These are phyloP conservation scores for Nelumbo lutea DNA, from an alignment of 164 flowering plant genomes.

Conservation along the genomic window DNA sequence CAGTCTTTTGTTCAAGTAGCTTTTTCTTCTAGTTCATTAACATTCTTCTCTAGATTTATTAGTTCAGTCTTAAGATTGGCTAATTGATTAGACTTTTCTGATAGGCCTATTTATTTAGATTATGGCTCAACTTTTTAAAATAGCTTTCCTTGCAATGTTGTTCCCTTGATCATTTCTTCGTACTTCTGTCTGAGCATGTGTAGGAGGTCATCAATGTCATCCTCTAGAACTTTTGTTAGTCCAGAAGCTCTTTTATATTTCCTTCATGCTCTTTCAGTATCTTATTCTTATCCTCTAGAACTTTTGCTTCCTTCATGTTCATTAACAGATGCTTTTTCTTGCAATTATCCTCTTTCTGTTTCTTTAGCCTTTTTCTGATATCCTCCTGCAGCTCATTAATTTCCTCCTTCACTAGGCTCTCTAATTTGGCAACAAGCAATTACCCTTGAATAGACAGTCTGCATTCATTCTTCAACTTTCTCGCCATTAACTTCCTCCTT, in stretches of 20 bases:
- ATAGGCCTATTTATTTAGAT: neutral
- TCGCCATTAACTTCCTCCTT: slow-evolving; percentile 33
- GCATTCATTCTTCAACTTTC: neutral
- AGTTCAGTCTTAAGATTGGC: neutral
- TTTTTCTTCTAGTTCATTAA: neutral
- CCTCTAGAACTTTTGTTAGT: neutral
- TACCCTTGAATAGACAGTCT: neutral
- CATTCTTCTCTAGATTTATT: neutral
- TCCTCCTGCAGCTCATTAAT: slow-evolving; percentile 17
- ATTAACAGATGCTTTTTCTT: slow-evolving; percentile 6
- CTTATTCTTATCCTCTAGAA: neutral
- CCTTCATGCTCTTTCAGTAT: too few species aligned
- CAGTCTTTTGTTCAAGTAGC: neutral
- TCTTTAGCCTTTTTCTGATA: slow-evolving; percentile 25
- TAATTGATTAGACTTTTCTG: neutral
- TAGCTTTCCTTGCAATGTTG: neutral
- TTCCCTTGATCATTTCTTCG: slow-evolving; percentile 24
- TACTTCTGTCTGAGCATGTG: slow-evolving; percentile 23
- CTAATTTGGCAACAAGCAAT: slow-evolving; percentile 12
- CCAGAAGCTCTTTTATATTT: neutral
- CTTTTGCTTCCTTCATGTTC: slow-evolving; percentile 33
- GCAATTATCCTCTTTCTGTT: slow-evolving; percentile 22
- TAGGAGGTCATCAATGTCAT: slow-evolving; percentile 9
- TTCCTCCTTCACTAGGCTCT: neutral
- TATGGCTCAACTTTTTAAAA: neutral